Evolutionary conservation across 805 yeast species (phyloP), one percentile per base, ranked within the genome.

Genomic region (Candida namnaoensis): DNA sequence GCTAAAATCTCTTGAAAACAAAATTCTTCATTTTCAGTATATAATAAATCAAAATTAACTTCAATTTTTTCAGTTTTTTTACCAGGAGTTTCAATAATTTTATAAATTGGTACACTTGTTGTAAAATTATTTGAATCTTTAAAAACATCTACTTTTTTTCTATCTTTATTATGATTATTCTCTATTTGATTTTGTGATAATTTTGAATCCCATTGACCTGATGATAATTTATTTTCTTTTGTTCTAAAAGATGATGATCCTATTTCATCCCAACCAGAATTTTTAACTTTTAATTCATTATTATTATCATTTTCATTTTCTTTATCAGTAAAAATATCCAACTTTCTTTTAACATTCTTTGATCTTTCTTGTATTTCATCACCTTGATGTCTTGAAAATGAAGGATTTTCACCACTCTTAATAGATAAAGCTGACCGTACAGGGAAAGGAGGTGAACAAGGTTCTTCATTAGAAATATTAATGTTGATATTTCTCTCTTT

Each of bases 1-100:
- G 85, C 82, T 37, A 85, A 59, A 3, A 88, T 57, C 53, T 90
- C 96, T 36, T 71, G 75, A 5, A 82, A 54, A 44, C 83, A 78
- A 40, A 62, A 71, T 46, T 83, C 93, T 36, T 73, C 77, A 0
- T 55, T 58, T 4, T 52, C 51, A 5, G 51, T 54, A 47, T 79
- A 73, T 32, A 83, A 53, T 34, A 83, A 60, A 36, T 76, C 75
- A 48, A 82, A 65, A 53, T 84, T 84, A 41, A 79, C 59, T 49
- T 74, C 73, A 14, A 81, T 69, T 38, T 66, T 71, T 54, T 83
- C 91, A 0, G 75, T 61, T 43, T 71, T 71, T 49, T 79, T 80
- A 0, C 86, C 88, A 2, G 77, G 72, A 25, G 61, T 63, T 32
- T 68, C 64, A 13, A 82, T 64, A 5, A 74, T 57, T 41, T 81